Base-by-base conservation (phyloP, 2,329 filamentous ascomycete genomes). In the Pestalotiopsis sp. region DNA sequence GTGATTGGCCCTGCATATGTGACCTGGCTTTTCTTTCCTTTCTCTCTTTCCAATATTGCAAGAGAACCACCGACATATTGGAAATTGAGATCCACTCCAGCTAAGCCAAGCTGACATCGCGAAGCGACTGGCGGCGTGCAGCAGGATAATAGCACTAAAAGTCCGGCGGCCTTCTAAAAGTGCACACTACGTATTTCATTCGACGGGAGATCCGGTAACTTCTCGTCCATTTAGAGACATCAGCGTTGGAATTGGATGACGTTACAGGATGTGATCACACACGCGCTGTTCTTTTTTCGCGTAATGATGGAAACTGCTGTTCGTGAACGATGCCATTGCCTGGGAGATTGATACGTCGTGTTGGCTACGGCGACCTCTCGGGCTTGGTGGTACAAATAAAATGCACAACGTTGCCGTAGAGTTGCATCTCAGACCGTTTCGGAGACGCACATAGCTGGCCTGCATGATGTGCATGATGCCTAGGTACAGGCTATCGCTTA, bases 1-100 rank as follows among this genome's bases (percentile, higher is more conserved):
- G 59, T 61, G 59, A 61, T 61, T 20, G 31, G n/a, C 27, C 27
- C 17, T 61, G 59, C 59, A 61, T 61, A 39, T 39, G 59, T 61
- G 59, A 61, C 31, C 59, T 20, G 31, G n/a, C 14, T n/a, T n/a
- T n/a, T n/a, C 9, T 52, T 52, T 1, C 27, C 27, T 52, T 52
- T 20, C 7, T n/a, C 17, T 45, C 17, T 45, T n/a, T 39, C 20
- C 59, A 61, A 41, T 41, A 61, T 61, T 36, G 59, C 36, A 41
- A 23, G 25, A 27, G 17, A 61, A 61, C 13, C 39, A 45, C 39
- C 39, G 17, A 52, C 45, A 20, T 61, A 23, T 17, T 61, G 59
- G n/a, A 61, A 61, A 36, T 36, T 36, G 59, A 36, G 59, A 38
- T 39, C 59, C 59, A 61, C 59, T 61, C 59, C 20, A n/a, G 45